Percentiles rank a stretch among this genome's conserved stretches.
These are phyloP conservation scores for Podospora pseudocomata DNA, from an alignment of 495 filamentous ascomycete genomes.

Conservation along the genomic window DNA sequence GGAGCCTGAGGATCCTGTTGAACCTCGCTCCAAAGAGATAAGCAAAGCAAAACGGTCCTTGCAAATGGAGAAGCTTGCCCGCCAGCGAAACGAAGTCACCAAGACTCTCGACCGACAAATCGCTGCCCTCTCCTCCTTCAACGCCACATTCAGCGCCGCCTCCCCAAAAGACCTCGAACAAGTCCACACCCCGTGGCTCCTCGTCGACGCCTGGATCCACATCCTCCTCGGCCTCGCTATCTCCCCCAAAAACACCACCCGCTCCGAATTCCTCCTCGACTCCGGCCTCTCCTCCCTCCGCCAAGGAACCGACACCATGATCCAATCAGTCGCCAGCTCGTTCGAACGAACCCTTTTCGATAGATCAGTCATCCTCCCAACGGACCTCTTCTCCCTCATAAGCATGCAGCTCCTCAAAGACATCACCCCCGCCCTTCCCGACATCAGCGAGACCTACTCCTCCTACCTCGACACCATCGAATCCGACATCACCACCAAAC, in stretches of 20 bases:
- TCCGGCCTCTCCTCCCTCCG: background rate
- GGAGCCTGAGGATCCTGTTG: background rate
- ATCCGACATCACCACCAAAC: conserved; percentile 33
- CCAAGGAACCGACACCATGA: conserved; percentile 3
- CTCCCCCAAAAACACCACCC: background rate
- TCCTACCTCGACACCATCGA: conserved; percentile 36
- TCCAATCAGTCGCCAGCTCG: background rate
- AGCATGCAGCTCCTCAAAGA: conserved; percentile 33
- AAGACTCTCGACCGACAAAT: background rate
- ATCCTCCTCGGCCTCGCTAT: conserved; percentile 7
- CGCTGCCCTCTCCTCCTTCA: background rate
- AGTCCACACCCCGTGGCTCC: background rate
- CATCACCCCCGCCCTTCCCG: conserved; percentile 25
- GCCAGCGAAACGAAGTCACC: background rate
- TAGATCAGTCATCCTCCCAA: conserved; percentile 34
- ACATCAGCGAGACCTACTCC: conserved; percentile 36
- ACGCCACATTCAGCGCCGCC: background rate
- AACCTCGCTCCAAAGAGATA: background rate
- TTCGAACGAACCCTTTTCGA: conserved; percentile 18
- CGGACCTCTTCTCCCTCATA: conserved; percentile 36
- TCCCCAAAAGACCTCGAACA: background rate
- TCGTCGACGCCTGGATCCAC: conserved; percentile 11
- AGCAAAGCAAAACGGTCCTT: background rate
- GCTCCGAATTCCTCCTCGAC: background rate
- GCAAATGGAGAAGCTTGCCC: background rate